Evolutionary conservation across 345 rosid genomes (phyloP).

Genomic region (Jatropha curcas): DNA sequence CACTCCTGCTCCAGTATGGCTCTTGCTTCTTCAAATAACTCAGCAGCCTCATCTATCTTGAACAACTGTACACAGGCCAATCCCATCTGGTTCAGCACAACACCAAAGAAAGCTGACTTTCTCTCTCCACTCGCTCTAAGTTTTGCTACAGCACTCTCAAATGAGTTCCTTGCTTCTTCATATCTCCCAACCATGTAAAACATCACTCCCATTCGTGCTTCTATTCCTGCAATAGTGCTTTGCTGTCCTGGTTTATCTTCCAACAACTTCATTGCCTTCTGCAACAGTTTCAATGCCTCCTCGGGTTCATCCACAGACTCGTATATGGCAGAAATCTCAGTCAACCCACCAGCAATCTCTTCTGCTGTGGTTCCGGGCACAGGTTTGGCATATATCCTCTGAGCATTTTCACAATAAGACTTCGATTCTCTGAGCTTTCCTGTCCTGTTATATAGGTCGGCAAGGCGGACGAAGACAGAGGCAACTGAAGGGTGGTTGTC

Average conservation of each 20-base stretch:
- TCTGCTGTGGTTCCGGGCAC: slow-evolving; percentile 94
- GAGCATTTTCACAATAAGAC: slow-evolving; percentile 89
- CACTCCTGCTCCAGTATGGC: slow-evolving; percentile 83
- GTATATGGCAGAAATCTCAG: slow-evolving; percentile 88
- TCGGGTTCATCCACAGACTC: slow-evolving; percentile 99
- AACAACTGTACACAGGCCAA: slow-evolving; percentile 96
- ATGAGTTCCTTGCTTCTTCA: slow-evolving; percentile 85
- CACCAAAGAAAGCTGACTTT: slow-evolving; percentile 95
- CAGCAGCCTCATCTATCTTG: slow-evolving; percentile 95
- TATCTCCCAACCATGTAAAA: slow-evolving; percentile 83
- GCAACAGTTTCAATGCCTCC: slow-evolving; percentile 94
- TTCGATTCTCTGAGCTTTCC: slow-evolving; percentile 96
- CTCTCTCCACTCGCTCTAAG: slow-evolving; percentile 91
- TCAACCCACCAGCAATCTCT: slow-evolving; percentile 87
- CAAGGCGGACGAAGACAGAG: slow-evolving; percentile 87
- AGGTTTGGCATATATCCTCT: slow-evolving; percentile 89
- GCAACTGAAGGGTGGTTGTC: slow-evolving; percentile 95
- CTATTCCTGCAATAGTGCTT: slow-evolving; percentile 91
- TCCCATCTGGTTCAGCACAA: slow-evolving; percentile 98
- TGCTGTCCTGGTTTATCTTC: slow-evolving; percentile 99
- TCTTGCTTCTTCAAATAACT: slow-evolving; percentile 93
- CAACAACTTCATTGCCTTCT: slow-evolving; percentile 86
- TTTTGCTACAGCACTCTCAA: slow-evolving; percentile 79
- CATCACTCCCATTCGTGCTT: slow-evolving; percentile 99
- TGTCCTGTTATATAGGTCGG: slow-evolving; percentile 92